A percentile compares a stretch with the other conserved stretches of the same genome.
Conservation (phyloP, 1,139 yeast genomes). For the Lodderomyces beijingensis region DNA sequence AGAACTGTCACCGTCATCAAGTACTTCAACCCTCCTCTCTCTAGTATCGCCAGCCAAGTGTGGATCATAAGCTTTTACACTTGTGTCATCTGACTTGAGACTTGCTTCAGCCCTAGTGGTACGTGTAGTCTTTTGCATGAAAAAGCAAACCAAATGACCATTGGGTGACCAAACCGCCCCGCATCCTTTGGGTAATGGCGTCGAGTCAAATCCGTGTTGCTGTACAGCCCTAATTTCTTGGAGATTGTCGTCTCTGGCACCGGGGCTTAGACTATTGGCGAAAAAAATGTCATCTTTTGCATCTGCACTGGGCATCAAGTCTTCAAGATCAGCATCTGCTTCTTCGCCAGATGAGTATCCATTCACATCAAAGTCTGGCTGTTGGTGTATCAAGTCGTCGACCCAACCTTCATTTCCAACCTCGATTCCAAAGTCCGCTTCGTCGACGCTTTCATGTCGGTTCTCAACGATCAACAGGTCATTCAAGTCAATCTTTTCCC, state of each 20-base stretch:
- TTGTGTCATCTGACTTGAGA: too few species aligned
- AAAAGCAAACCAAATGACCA: conserved; percentile 80
- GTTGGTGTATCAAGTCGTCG: conserved; percentile 39
- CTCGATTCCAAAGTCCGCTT: conserved; percentile 22
- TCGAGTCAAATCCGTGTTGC: conserved; percentile 52
- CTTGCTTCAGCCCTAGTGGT: too few species aligned
- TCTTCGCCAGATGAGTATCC: conserved; percentile 28
- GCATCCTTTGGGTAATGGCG: conserved; percentile 90
- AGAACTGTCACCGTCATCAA: conserved; percentile 5
- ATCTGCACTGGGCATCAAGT: conserved; percentile 22
- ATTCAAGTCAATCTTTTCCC: conserved; percentile 64
- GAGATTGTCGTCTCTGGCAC: not conserved
- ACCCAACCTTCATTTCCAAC: conserved; percentile 45
- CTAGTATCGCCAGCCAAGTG: too few species aligned
- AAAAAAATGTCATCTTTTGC: not conserved
- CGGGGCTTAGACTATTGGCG: not conserved
- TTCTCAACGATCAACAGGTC: conserved; percentile 26
- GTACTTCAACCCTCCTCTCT: too few species aligned
- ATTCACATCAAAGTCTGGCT: conserved; percentile 20
- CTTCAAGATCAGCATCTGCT: conserved; percentile 25
- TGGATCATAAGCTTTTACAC: too few species aligned
- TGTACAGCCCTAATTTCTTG: not conserved
- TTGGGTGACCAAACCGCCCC: conserved; percentile 85
- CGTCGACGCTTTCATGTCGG: conserved; percentile 19
- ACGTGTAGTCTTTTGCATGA: too few species aligned